These are phyloP conservation scores for Melaleuca quinquenervia DNA, from an alignment of 345 rosid species.

Conservation along the genomic window DNA sequence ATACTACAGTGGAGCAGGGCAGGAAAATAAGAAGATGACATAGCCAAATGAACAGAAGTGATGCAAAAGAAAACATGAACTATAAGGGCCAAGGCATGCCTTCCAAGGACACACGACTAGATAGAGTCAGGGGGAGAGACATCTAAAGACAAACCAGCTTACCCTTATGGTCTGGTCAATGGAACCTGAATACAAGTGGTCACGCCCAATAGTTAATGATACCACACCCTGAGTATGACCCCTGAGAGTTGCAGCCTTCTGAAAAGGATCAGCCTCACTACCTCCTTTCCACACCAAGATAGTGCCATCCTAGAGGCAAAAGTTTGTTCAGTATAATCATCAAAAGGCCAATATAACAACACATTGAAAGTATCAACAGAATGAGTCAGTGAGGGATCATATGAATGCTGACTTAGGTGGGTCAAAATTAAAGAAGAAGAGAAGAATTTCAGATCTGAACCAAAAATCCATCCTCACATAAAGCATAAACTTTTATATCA, in stretches of 20 bases:
- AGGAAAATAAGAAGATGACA: neutral
- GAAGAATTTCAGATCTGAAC: neutral
- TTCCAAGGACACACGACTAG: neutral
- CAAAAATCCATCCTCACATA: neutral
- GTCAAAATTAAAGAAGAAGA: neutral
- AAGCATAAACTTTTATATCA: neutral
- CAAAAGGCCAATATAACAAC: neutral
- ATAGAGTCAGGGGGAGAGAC: neutral
- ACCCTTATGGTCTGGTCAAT: slow-evolving; percentile 38
- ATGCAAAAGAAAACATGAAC: neutral
- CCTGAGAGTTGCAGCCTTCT: slow-evolving; percentile 12
- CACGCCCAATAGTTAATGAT: slow-evolving; percentile 21
- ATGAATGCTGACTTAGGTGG: neutral
- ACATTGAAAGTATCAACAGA: neutral
- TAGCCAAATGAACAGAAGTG: neutral
- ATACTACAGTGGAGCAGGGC: neutral
- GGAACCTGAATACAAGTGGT: slow-evolving; percentile 36
- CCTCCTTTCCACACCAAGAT: slow-evolving; percentile 39
- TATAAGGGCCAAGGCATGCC: neutral
- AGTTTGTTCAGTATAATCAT: neutral
- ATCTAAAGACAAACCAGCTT: neutral
- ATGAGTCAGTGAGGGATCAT: neutral
- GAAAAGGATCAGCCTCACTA: slow-evolving; percentile 23
- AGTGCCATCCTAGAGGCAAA: slow-evolving; percentile 30
- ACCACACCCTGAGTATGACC: slow-evolving; percentile 27